Evolutionary conservation across 2,329 filamentous ascomycete species (phyloP).

Genomic region (Ophiostoma piceae): DNA sequence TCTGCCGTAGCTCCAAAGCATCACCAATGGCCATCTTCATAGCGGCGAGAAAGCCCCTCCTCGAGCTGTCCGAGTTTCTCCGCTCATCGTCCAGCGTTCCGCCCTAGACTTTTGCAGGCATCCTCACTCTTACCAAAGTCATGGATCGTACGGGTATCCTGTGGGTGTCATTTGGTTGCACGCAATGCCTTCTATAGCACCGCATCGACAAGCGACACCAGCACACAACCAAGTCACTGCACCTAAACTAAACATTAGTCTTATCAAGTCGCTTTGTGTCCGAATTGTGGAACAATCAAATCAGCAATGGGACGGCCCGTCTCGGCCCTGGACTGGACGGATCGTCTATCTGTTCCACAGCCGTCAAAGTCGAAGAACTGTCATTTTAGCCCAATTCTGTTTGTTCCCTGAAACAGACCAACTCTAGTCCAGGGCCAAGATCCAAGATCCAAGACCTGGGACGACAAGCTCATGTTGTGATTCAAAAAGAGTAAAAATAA

Average conservation of each 20-base stretch:
- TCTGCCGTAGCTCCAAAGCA: background rate
- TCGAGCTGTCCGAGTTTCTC: background rate
- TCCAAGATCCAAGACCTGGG: no score
- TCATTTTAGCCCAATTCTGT: background rate
- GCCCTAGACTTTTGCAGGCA: background rate
- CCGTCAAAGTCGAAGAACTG: constrained; percentile 13
- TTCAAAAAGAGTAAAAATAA: background rate
- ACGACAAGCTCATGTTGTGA: background rate
- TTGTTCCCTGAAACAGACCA: background rate
- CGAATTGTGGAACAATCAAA: constrained; percentile 9
- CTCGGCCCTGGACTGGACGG: background rate
- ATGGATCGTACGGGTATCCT: background rate
- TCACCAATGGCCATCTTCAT: background rate
- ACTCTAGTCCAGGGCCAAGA: background rate
- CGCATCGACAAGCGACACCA: background rate
- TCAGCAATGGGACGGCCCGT: constrained; percentile 13
- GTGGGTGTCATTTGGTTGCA: background rate
- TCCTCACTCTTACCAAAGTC: background rate
- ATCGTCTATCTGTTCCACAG: constrained; percentile 9
- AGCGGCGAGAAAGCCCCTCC: background rate
- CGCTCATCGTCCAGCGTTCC: background rate
- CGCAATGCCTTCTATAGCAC: background rate
- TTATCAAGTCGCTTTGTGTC: background rate
- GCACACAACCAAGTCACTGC: background rate
- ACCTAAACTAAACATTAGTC: background rate